Evolutionary conservation across 768 basidiomycete species (phyloP).

Genomic region (Mrakia hoshinonis): DNA sequence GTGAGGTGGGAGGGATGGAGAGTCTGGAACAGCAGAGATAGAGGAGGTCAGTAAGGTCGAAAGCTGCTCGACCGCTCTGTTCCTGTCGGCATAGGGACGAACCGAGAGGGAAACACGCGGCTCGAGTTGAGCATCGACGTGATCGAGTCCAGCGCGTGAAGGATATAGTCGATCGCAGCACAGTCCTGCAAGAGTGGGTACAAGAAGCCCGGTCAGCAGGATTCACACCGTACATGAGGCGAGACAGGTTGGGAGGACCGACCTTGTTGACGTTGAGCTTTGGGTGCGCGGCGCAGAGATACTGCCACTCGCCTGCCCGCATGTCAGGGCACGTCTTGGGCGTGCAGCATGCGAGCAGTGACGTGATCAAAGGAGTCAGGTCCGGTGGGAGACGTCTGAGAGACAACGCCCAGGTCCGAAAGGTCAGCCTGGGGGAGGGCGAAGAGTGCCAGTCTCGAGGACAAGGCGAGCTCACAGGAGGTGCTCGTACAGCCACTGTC

Average conservation of each 20-base stretch:
- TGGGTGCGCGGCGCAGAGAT: conserved; percentile 85
- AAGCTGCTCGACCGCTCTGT: conserved; percentile 19
- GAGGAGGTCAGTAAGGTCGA: conserved; percentile 23
- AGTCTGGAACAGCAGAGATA: conserved; percentile 48
- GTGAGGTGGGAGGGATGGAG: conserved; percentile 67
- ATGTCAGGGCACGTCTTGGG: conserved; percentile 84
- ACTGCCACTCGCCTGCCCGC: conserved; percentile 98
- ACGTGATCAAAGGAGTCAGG: conserved; percentile 38
- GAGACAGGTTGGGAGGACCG: not conserved
- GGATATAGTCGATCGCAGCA: conserved; percentile 83
- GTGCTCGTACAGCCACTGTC: conserved; percentile 42
- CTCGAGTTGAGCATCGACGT: conserved; percentile 85
- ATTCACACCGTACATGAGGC: not conserved
- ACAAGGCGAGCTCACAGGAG: conserved; percentile 35
- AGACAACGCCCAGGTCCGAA: not conserved
- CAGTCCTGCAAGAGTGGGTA: conserved; percentile 58
- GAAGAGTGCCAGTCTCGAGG: too few species aligned
- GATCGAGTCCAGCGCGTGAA: conserved; percentile 83
- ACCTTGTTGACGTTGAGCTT: not conserved
- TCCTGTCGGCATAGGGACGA: conserved; percentile 32
- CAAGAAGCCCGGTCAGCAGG: not conserved
- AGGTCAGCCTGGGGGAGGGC: not conserved
- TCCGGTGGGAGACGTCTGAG: conserved; percentile 40
- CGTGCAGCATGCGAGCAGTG: conserved; percentile 50
- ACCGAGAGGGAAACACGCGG: conserved; percentile 86